phyloP scores from a whole-genome alignment of 768 basidiomycete species.

The Amanita fuliginea region DNA sequence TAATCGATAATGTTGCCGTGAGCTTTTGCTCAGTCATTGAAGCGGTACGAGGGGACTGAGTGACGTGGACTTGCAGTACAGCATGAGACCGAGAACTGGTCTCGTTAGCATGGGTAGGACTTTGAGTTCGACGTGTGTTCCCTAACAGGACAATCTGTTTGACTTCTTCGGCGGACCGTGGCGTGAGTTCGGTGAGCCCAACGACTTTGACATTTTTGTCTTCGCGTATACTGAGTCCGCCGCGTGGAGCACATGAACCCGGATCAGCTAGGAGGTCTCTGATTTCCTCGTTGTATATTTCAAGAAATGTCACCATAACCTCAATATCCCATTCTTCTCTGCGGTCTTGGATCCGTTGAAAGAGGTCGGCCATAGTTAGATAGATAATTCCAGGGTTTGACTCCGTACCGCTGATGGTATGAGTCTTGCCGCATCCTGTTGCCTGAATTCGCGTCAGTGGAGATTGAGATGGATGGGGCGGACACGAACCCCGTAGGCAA shows the following conservation, averaged over 20 bases:
- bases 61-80: conserved; percentile 91
- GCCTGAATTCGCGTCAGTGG: conserved; percentile 44
- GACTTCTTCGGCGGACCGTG: conserved; percentile 82
- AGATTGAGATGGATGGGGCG: conserved; percentile 2
- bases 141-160: conserved; percentile 88
- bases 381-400: conserved; percentile 90
- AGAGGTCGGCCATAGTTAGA: conserved; percentile 94
- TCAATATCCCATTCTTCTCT: conserved; percentile 78
- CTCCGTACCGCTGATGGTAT: conserved; percentile 93
- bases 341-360: conserved; percentile 83
- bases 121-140: conserved; percentile 82
- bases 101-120: conserved; percentile 92
- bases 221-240: conserved; percentile 89
- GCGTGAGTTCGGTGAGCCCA: conserved; percentile 72
- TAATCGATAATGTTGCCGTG: conserved; percentile 91
- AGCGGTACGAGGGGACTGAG: conserved; percentile 77
- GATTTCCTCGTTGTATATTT: conserved; percentile 99
- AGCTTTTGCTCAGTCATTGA: conserved; percentile 73
- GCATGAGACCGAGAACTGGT: conserved; percentile 97
- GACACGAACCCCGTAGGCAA: conserved; percentile 88
- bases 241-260: conserved; percentile 50
- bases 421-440: conserved; percentile 99
- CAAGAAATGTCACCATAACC: conserved; percentile 90
- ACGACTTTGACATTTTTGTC: conserved; percentile 89
- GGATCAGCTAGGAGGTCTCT: conserved; percentile 84